phyloP scores from a whole-genome alignment of 306 rosid species.

The Neltuma alba region DNA sequence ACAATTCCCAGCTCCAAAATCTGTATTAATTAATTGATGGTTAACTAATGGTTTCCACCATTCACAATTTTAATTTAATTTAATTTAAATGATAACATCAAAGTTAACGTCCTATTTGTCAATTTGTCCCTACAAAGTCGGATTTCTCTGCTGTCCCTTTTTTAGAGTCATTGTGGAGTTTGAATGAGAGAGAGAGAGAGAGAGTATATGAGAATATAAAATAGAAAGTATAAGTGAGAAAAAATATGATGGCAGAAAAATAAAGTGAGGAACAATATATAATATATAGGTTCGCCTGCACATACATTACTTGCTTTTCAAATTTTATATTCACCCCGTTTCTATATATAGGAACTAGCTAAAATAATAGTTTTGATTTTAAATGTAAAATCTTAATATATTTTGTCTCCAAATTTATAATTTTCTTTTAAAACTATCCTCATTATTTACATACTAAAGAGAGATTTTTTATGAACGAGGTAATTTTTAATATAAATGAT shows the following conservation, averaged over 20 bases:
- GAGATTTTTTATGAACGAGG: no score
- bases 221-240: background rate
- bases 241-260: no score
- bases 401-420: no score
- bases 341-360: no score
- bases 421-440: no score
- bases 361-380: no score
- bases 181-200: background rate
- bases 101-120: background rate
- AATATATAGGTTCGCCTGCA: background rate
- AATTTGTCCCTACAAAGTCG: background rate
- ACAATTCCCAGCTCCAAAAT: slow-evolving; percentile 49
- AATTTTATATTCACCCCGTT: no score
- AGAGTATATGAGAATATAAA: background rate
- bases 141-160: background rate
- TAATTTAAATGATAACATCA: background rate
- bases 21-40: slow-evolving; percentile 26
- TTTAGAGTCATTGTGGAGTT: background rate
- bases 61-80: background rate
- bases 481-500: no score
- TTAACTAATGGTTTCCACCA: background rate
- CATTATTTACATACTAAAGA: no score
- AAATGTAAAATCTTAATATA: no score
- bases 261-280: no score
- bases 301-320: background rate